Base-by-base conservation (phyloP, 116 monocot species). In the Zostera marina region DNA sequence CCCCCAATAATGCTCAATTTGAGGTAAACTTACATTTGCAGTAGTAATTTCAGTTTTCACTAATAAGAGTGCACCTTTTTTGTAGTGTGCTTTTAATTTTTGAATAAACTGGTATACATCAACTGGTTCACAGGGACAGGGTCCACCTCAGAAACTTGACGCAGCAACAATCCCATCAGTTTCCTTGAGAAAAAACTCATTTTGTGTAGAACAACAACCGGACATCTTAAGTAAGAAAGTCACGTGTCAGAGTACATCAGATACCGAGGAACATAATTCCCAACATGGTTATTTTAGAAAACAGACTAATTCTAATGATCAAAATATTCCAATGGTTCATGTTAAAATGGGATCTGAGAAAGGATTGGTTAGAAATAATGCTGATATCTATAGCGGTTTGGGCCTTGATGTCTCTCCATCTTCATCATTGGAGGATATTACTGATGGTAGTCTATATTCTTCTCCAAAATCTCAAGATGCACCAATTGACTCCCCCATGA, bases 401-500 rank as follows among this genome's bases (percentile, higher is more conserved):
- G 88, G 88, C 32, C 85, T 94, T 67, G 82, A 85, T 66, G 62
- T 70, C 61, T 85, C 88, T 68, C 85, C 88, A 61, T 81, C 81
- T 52, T 75, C 79, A 41, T 88, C 88, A 4, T 52, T 56, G 3
- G 84, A 82, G 42, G 85, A 77, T 40, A 85, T 77, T 69, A 66
- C 81, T 59, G 73, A 62, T 58, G 74, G 58, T 55, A 69, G 69
- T 63, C 68, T 45, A 44, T 71, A 64, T 48, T 61, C 66, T 38
- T 77, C 78, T 58, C 49, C 68, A 32, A 78, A 63, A 41, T 55
- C 66, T 57, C 56, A 32, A 38, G 72, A 61, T 49, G 24, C 72
- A 22, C 65, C 73, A 16, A 46, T 64, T 62, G 88, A 82, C 61
- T 85, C 96, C 70, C 96, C 89, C 2, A 67, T 44, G 63, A 70